Percentiles rank a stretch among this genome's conserved stretches.
These are phyloP conservation scores for Ceratocystis eucalypticola DNA, from an alignment of 2,329 filamentous ascomycete genomes.

Conservation along the genomic window DNA sequence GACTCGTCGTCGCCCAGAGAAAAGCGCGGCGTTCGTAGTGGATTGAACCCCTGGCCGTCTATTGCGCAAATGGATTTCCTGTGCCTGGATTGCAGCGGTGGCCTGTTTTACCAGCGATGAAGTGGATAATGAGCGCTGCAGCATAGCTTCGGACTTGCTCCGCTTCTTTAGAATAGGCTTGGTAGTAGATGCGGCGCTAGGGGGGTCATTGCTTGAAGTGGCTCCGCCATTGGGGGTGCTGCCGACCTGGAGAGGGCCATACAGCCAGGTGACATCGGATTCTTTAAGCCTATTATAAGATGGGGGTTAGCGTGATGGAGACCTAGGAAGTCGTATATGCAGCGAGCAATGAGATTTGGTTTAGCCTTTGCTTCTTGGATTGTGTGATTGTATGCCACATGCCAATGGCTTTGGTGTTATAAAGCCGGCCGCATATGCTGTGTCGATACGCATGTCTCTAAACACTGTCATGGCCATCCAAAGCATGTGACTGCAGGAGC, in stretches of 20 bases:
- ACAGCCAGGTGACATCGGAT: conserved; percentile 94
- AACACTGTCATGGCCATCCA: background rate
- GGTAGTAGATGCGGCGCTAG: conserved; percentile 57
- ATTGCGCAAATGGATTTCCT: conserved; percentile 46
- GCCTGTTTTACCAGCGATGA: conserved; percentile 85
- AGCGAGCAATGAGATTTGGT: background rate
- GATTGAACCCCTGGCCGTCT: conserved; percentile 39
- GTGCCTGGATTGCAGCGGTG: conserved; percentile 70
- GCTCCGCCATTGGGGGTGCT: conserved; percentile 40
- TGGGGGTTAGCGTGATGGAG: background rate
- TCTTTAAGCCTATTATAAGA: conserved; percentile 68
- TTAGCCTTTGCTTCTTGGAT: background rate
- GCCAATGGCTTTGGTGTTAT: background rate
- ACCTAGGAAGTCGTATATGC: background rate
- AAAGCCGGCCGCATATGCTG: background rate
- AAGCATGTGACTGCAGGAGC: background rate
- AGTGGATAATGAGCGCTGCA: conserved; percentile 75
- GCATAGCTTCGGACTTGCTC: conserved; percentile 89
- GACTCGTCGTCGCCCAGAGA: conserved; percentile 30
- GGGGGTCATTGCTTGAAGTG: conserved; percentile 30
- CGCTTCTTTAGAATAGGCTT: conserved; percentile 95
- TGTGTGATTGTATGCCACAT: background rate
- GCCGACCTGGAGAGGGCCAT: conserved; percentile 76
- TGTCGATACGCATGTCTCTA: background rate
- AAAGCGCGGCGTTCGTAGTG: conserved; percentile 48